Evolutionary conservation across 495 filamentous ascomycete genomes (phyloP).

Genomic region (Podospora sp.): DNA sequence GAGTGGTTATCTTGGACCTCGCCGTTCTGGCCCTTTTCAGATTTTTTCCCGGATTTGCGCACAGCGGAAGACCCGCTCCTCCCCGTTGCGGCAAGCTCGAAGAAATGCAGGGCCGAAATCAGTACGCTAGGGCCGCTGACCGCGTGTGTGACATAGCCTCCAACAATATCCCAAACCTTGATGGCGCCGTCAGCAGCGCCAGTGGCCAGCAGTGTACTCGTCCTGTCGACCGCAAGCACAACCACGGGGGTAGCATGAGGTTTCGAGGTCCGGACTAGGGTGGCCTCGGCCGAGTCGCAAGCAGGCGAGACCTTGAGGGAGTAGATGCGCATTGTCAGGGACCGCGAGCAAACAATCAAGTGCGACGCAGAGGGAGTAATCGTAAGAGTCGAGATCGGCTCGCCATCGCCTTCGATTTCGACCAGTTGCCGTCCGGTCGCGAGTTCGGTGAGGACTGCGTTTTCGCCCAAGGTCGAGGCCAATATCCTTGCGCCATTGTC

Average conservation of each 20-base stretch:
- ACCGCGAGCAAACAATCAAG: constrained; percentile 87
- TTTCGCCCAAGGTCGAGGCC: constrained; percentile 83
- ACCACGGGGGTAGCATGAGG: constrained; percentile 90
- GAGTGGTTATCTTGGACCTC: constrained; percentile 42
- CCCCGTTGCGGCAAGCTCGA: constrained; percentile 61
- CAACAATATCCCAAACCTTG: constrained; percentile 95
- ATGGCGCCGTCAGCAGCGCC: constrained; percentile 88
- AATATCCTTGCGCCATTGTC: constrained; percentile 81
- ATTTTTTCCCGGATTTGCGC: constrained; percentile 41
- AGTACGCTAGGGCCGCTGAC: constrained; percentile 90
- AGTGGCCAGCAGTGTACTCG: constrained; percentile 86
- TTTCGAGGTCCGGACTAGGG: constrained; percentile 77
- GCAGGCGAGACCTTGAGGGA: constrained; percentile 62
- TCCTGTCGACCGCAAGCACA: constrained; percentile 77
- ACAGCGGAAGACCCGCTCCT: constrained; percentile 26
- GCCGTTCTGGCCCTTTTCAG: constrained; percentile 49
- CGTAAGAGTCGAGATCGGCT: constrained; percentile 82
- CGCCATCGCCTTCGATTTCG: constrained; percentile 92
- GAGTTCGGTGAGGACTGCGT: constrained; percentile 84
- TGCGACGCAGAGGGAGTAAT: constrained; percentile 86
- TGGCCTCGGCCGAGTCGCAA: constrained; percentile 58
- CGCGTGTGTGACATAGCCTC: constrained; percentile 91
- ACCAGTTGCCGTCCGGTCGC: constrained; percentile 79
- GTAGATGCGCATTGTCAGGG: constrained; percentile 91
- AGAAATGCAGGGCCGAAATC: constrained; percentile 89